phyloP scores from a whole-genome alignment of 139 green algal genomes.

The Limnomonas spitsbergensis region DNA sequence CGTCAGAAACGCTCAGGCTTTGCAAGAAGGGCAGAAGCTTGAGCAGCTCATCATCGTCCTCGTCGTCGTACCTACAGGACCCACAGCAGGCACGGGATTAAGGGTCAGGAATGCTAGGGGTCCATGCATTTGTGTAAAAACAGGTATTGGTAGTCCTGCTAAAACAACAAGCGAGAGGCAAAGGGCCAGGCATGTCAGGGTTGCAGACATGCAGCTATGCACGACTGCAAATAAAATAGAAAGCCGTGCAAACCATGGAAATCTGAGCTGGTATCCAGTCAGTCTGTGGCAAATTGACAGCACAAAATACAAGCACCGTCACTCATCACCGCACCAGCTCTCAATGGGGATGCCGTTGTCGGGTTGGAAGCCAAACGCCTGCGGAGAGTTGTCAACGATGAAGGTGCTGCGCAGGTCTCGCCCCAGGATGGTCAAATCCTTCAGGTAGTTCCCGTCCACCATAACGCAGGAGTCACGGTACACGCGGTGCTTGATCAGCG shows the following conservation, averaged over 20 bases:
- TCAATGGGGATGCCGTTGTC: slow-evolving; percentile 53
- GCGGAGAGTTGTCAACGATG: slow-evolving; percentile 93
- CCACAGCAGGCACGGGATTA: too few relatives aligned
- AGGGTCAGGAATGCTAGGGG: too few relatives aligned
- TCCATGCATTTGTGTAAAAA: too few relatives aligned
- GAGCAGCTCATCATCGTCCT: slow-evolving; percentile 74
- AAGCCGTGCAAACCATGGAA: too few relatives aligned
- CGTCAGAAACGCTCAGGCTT: slow-evolving; percentile 40
- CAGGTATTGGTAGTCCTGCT: too few relatives aligned
- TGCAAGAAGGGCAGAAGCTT: slow-evolving; percentile 90
- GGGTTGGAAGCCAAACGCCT: slow-evolving; percentile 23
- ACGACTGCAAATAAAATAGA: too few relatives aligned
- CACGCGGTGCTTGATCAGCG: slow-evolving; percentile 81
- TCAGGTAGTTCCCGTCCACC: slow-evolving; percentile 94
- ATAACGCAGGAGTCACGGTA: slow-evolving; percentile 91
- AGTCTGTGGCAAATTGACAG: too few relatives aligned
- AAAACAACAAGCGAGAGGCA: too few relatives aligned
- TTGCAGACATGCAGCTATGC: too few relatives aligned
- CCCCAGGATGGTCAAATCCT: slow-evolving; percentile 79
- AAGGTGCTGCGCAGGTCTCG: slow-evolving; percentile 80
- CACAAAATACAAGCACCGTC: too few relatives aligned
- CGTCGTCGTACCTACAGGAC: slow-evolving; percentile 74
- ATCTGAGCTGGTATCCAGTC: too few relatives aligned
- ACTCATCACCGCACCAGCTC: slow-evolving; percentile 53
- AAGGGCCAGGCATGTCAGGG: too few relatives aligned